Evolutionary conservation across 495 filamentous ascomycete species (phyloP).

Genomic region (Trichoderma gamsii): DNA sequence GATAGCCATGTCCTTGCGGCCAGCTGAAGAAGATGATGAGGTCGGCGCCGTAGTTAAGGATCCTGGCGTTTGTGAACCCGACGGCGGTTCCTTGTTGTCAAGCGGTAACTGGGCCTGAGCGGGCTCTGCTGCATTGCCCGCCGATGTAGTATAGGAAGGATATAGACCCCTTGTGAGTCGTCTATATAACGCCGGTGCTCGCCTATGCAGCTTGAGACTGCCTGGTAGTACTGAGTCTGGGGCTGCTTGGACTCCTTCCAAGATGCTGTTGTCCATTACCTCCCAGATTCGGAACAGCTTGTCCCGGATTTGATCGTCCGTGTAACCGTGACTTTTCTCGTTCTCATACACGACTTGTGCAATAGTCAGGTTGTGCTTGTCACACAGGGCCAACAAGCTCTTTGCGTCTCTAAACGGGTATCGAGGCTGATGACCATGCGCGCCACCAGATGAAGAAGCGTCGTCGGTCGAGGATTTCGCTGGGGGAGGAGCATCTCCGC

Average conservation of each 20-base stretch:
- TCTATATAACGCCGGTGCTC: slow-evolving; percentile 30
- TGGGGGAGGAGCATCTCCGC: background rate
- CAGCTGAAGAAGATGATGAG: slow-evolving; percentile 10
- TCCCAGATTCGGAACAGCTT: slow-evolving; percentile 33
- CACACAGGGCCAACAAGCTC: slow-evolving; percentile 28
- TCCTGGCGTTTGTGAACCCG: background rate
- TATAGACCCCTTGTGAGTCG: slow-evolving; percentile 31
- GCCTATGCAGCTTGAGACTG: slow-evolving; percentile 31
- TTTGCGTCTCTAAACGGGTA: slow-evolving; percentile 30
- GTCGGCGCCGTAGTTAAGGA: background rate
- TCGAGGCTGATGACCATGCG: slow-evolving; percentile 22
- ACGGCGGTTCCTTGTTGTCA: background rate
- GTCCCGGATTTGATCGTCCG: slow-evolving; percentile 29
- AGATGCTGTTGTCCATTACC: slow-evolving; percentile 34
- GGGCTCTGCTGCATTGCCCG: background rate
- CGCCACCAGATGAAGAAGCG: background rate
- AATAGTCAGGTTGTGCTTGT: slow-evolving; percentile 33
- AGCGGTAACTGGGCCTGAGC: slow-evolving; percentile 18
- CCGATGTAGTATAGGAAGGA: slow-evolving; percentile 3
- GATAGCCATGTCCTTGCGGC: slow-evolving; percentile 15
- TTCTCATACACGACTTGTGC: slow-evolving; percentile 34
- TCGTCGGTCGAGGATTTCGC: background rate
- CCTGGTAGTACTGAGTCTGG: slow-evolving; percentile 27
- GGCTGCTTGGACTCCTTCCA: slow-evolving; percentile 31
- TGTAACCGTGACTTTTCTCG: slow-evolving; percentile 32